These are phyloP conservation scores for Trichaptum fuscoviolaceum DNA, from an alignment of 768 basidiomycete species.

Conservation along the genomic window DNA sequence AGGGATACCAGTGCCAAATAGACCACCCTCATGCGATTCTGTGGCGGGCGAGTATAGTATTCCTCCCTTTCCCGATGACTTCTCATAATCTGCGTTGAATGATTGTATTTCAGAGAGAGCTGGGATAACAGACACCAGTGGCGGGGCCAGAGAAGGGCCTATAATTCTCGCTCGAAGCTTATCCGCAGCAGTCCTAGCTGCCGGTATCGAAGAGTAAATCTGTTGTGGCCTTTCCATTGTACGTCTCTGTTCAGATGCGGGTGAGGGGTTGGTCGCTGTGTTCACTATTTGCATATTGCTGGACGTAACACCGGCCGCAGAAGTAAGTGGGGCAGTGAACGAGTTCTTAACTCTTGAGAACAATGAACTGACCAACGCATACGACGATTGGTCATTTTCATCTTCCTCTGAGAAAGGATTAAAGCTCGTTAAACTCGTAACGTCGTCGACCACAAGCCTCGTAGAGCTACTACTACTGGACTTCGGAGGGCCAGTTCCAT, in stretches of 20 bases:
- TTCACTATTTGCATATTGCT: conserved; percentile 19
- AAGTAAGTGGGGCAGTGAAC: conserved; percentile 60
- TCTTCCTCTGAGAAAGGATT: conserved; percentile 93
- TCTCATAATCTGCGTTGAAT: conserved; percentile 60
- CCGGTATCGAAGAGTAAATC: conserved; percentile 39
- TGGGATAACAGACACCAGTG: conserved; percentile 79
- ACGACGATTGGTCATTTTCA: conserved; percentile 83
- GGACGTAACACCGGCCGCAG: conserved; percentile 37
- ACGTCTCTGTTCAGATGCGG: conserved; percentile 49
- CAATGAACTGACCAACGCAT: conserved; percentile 75
- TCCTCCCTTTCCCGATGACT: conserved; percentile 47
- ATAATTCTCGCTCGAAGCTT: not conserved
- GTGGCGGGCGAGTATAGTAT: conserved; percentile 46
- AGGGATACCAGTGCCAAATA: conserved; percentile 75
- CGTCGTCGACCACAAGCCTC: conserved; percentile 52
- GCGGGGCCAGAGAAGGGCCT: conserved; percentile 51
- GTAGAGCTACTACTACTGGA: conserved; percentile 40
- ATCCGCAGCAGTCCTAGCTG: conserved; percentile 34
- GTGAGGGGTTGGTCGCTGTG: conserved; percentile 26
- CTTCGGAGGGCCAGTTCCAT: conserved; percentile 7
- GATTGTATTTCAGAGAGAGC: conserved; percentile 76
- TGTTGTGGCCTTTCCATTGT: conserved; percentile 45
- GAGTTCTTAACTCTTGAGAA: conserved; percentile 80
- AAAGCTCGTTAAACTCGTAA: conserved; percentile 75
- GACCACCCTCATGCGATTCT: conserved; percentile 51